Conservation (phyloP, 2,329 filamentous ascomycete species). For the Zalaria sp. region DNA sequence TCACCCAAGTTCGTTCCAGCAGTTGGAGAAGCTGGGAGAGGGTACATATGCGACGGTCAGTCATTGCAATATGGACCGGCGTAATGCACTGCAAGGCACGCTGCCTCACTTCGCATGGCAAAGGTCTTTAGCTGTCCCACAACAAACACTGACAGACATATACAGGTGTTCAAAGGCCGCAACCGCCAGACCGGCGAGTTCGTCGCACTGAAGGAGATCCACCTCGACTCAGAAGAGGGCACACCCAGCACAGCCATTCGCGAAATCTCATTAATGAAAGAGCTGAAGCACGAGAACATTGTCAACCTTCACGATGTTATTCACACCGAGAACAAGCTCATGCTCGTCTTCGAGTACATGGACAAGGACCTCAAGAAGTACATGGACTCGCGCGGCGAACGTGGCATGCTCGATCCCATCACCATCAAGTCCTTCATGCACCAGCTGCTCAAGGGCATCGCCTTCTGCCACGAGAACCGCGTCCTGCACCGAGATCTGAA, state of each 20-base stretch:
- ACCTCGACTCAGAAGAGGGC: constrained; percentile 95
- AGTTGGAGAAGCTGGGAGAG: constrained; percentile 95
- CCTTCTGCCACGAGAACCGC: constrained; percentile 94
- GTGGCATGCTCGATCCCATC: constrained; percentile 72
- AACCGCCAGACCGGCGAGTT: constrained; percentile 95
- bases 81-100: too few species aligned
- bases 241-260: constrained; percentile 95
- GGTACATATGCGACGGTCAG: constrained; percentile 94
- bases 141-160: too few species aligned
- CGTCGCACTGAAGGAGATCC: constrained; percentile 95
- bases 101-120: too few species aligned
- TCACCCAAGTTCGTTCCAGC: constrained; percentile 95
- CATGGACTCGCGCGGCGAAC: constrained; percentile 87
- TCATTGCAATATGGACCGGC: constrained; percentile 5
- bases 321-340: constrained; percentile 98
- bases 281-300: constrained; percentile 97
- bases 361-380: constrained; percentile 97
- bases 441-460: constrained; percentile 87
- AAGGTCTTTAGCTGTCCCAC: too few species aligned
- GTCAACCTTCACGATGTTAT: constrained; percentile 97
- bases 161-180: constrained; percentile 90
- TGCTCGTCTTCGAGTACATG: constrained; percentile 99
- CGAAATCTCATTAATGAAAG: constrained; percentile 98
- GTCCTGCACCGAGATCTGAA: constrained; percentile 93
- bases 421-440: constrained; percentile 99